phyloP scores from a whole-genome alignment of 108 stramenopile genomes.

The Fistulifera solaris region DNA sequence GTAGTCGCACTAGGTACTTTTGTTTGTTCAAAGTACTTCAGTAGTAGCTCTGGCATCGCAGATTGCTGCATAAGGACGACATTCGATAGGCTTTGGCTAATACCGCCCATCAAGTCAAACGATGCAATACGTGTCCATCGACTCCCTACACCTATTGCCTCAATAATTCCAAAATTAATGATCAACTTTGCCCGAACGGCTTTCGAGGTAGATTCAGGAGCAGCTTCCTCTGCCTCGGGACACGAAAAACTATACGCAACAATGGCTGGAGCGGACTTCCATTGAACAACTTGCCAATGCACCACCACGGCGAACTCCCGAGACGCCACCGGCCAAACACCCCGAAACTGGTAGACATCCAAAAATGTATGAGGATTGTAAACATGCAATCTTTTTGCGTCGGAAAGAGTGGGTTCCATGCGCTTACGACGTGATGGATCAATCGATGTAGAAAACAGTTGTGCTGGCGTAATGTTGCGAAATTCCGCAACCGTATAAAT shows the following conservation, averaged over 20 bases:
- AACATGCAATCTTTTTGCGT: neutral
- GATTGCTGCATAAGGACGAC: constrained; percentile 26
- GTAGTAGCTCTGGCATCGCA: constrained; percentile 5
- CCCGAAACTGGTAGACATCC: constrained; percentile 3
- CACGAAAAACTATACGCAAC: constrained; percentile 24
- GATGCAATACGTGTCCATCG: constrained; percentile 1
- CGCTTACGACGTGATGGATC: constrained; percentile 5
- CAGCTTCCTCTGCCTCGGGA: constrained; percentile 15
- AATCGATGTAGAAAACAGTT: constrained; percentile 7
- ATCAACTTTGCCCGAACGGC: constrained; percentile 24
- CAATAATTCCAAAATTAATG: constrained; percentile 2
- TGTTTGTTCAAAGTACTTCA: neutral
- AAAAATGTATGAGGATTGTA: constrained; percentile 10
- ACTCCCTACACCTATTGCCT: too few relatives aligned
- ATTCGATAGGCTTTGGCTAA: constrained; percentile 11
- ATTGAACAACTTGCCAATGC: constrained; percentile 29
- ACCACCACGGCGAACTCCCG: constrained; percentile 32
- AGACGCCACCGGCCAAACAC: constrained; percentile 39
- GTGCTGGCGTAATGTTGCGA: constrained; percentile 2
- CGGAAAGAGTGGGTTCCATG: constrained; percentile 4
- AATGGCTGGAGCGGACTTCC: constrained; percentile 12
- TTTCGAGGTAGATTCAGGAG: constrained; percentile 6
- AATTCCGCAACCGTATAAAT: too few relatives aligned
- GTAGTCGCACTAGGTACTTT: too few relatives aligned
- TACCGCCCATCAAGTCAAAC: constrained; percentile 25